Base-by-base conservation (phyloP, 164 flowering plant genomes). In the Vitis riparia region DNA sequence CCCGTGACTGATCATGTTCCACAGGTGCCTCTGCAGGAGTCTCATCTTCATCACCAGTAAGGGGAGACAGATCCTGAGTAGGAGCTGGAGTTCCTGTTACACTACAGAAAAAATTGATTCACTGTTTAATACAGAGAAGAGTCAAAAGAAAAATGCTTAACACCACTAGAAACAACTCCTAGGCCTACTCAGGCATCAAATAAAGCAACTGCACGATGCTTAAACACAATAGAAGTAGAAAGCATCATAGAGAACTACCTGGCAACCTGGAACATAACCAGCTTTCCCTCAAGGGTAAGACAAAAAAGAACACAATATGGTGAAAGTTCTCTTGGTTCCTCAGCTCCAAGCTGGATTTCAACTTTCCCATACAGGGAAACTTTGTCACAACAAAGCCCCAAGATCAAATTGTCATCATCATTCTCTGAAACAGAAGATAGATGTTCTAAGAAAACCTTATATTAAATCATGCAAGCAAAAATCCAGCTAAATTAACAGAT, bases 281-380 rank as follows among this genome's bases (percentile, higher is more conserved):
- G 88, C 78, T 84, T 91, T 61, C 97, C 98, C 63, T 95, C 98
- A 68, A 86, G 77, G 16, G 99, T 90, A 64, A 95, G 84, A 73
- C 94, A 90, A 15, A 90, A 29, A 67, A 95, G 83, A 74, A 88
- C 59, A 72, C 95, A 91, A 75, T 68, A 80, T 63, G 99, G 89
- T 62, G 92, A 79, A 68, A 95, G 84, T 73, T 93, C 90, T 75
- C 37, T 87, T 16, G 50, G 66, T 63, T 87, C 92, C 52, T 80
- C 92, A 61, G 51, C 84, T 30, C 88, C 97, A 71, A 76, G 63
- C 60, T 73, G 79, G 59, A 90, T 75, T 68, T 77, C 75, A 37
- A 88, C 70, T 68, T 84, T 87, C 60, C 80, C 97, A 78, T 73
- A 78, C 14, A 79, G 55, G 47, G 92, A 88, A 66, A 77, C 84